Conservation (phyloP, 805 yeast genomes). For the Pichia cephalocereana region DNA sequence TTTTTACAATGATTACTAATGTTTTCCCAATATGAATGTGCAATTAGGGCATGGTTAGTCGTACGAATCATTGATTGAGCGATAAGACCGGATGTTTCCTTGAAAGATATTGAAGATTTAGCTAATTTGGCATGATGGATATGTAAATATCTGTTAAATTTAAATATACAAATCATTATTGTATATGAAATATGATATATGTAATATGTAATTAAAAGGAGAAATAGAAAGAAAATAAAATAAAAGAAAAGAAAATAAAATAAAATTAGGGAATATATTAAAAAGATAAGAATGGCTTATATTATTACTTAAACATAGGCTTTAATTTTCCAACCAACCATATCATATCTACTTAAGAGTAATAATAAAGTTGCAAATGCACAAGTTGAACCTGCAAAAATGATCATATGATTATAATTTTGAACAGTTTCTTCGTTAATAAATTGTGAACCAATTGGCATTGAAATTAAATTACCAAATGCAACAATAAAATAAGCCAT, state of each 20-base stretch:
- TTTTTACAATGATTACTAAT: too few species aligned
- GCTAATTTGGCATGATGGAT: too few species aligned
- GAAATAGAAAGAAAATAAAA: neutral
- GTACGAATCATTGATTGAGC: slow-evolving; percentile 16
- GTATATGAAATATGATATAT: too few species aligned
- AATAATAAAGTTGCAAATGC: slow-evolving; percentile 12
- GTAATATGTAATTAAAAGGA: too few species aligned
- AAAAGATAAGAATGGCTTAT: too few species aligned
- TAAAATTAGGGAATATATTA: neutral
- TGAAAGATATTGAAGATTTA: slow-evolving; percentile 17
- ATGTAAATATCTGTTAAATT: too few species aligned
- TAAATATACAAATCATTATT: too few species aligned
- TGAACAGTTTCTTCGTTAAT: slow-evolving; percentile 23
- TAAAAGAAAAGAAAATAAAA: neutral
- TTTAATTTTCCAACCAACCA: slow-evolving; percentile 23
- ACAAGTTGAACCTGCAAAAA: slow-evolving; percentile 20
- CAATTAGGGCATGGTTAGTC: too few species aligned
- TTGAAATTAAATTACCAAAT: slow-evolving; percentile 34
- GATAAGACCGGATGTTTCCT: slow-evolving; percentile 19
- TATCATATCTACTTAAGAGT: slow-evolving; percentile 9
- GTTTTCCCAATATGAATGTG: too few species aligned
- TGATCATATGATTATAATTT: slow-evolving; percentile 19
- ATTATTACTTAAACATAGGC: slow-evolving; percentile 14
- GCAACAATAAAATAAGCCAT: slow-evolving; percentile 57
- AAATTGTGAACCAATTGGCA: slow-evolving; percentile 42